Base-by-base conservation (phyloP, 2,329 filamentous ascomycete genomes). In the Phialophora chinensis region DNA sequence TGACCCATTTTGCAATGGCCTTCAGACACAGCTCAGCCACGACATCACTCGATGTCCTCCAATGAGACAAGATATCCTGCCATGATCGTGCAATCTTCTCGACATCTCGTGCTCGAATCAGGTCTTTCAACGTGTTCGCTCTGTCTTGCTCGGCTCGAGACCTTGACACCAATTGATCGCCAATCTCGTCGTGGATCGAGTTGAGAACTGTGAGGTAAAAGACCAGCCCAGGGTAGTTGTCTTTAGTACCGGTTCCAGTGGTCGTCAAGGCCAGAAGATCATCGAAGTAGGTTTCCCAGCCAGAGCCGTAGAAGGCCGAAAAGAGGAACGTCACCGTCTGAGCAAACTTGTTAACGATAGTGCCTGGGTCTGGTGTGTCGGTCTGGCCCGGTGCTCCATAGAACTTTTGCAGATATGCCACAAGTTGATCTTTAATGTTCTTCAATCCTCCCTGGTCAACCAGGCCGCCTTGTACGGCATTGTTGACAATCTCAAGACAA, bases 271-370 rank as follows among this genome's bases (percentile, higher is more conserved):
- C 85, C 68, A 95, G 83, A 72, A 98, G 91, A 76, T 99, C 95
- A 74, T 96, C 91, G 76, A 99, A 89, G 79, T 97, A 98, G 66
- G 84, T 87, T 74, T 91, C 87, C 95, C 95, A 99, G 44, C 91
- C 90, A 61, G 90, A 87, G 61, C 88, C 88, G 78, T 99, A 99
- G 62, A 96, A 85, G 12, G 89, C 88, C 42, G 92, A 90, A 78
- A 99, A 99, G 59, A 99, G 88, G 75, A 92, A 95, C 10, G 95
- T 99, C 73, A 99, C 82, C 12, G 93, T 97, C 81, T 99, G 95
- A 54, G 94, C 93, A 72, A 99, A 87, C 81, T 99, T 99, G 82
- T 98, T 99, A 80, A 98, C 94, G 52, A 99, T 89, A 71, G 87
- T 86, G 27, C 87, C 78, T 8, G 89, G 87, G 77, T 99, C 95